Conservation (phyloP, 192 early-diverging fungal species). For the Coemansia sp. region DNA sequence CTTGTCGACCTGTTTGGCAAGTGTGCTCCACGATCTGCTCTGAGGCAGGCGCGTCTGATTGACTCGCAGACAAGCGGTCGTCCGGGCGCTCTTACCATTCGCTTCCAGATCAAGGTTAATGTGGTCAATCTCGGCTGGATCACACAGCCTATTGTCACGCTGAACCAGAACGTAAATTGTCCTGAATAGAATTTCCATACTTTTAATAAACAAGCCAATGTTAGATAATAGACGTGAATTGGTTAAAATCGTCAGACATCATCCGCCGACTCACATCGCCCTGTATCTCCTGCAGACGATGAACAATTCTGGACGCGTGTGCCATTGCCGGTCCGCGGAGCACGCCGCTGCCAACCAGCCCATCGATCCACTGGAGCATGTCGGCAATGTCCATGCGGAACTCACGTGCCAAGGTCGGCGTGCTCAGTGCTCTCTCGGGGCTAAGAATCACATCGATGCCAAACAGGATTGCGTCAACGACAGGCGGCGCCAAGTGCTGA, state of each 20-base stretch:
- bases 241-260: slow-evolving; percentile 10
- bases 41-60: neutral
- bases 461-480: slow-evolving; percentile 43
- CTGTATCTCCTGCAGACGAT: slow-evolving; percentile 36
- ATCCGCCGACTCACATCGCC: slow-evolving; percentile 18
- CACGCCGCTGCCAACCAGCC: slow-evolving; percentile 11
- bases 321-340: slow-evolving; percentile 12
- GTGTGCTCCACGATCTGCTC: slow-evolving; percentile 24
- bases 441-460: slow-evolving; percentile 42
- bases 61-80: slow-evolving; percentile 1
- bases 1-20: slow-evolving; percentile 44
- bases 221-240: slow-evolving; percentile 22
- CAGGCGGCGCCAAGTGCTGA: slow-evolving; percentile 32
- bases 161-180: slow-evolving; percentile 45
- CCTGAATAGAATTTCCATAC: slow-evolving; percentile 31
- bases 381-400: slow-evolving; percentile 39
- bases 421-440: slow-evolving; percentile 30
- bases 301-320: slow-evolving; percentile 31
- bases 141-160: slow-evolving; percentile 41
- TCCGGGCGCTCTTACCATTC: slow-evolving; percentile 25
- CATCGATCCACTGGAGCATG: slow-evolving; percentile 25
- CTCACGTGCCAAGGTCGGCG: slow-evolving; percentile 36
- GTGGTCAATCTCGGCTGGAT: slow-evolving; percentile 36
- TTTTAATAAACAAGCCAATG: neutral
- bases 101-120: slow-evolving; percentile 45